Conservation (phyloP, 768 basidiomycete species). For the Hypsizygus marmoreus region DNA sequence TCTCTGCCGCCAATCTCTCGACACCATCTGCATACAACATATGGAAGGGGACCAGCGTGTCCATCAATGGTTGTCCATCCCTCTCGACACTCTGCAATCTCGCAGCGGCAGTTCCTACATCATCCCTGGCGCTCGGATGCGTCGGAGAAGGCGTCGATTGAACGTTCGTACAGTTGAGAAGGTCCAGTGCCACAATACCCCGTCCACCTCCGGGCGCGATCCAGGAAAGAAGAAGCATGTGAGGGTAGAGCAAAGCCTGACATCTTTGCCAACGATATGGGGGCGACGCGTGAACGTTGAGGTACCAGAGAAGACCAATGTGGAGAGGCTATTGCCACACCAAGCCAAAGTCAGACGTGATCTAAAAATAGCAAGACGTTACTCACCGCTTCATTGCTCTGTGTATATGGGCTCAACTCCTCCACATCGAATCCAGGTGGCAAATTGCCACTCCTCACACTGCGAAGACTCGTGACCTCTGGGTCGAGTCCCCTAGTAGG, state of each 20-base stretch:
- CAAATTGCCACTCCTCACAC: conserved; percentile 30
- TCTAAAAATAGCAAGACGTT: conserved; percentile 6
- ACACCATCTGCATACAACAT: conserved; percentile 89
- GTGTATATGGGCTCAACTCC: conserved; percentile 49
- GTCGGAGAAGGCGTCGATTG: conserved; percentile 80
- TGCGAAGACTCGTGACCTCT: conserved; percentile 32
- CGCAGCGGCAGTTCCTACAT: conserved; percentile 87
- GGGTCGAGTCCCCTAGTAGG: conserved; percentile 22
- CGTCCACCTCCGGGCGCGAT: conserved; percentile 79
- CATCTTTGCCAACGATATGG: conserved; percentile 83
- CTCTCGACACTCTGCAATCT: conserved; percentile 53
- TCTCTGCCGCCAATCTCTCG: conserved; percentile 87
- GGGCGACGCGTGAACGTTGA: conserved; percentile 84
- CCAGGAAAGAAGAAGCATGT: conserved; percentile 87
- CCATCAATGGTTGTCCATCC: conserved; percentile 56
- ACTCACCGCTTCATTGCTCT: conserved; percentile 51
- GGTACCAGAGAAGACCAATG: conserved; percentile 86
- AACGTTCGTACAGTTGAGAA: conserved; percentile 85
- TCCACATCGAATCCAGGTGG: conserved; percentile 47
- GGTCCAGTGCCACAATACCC: conserved; percentile 83
- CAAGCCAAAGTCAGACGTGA: conserved; percentile 18
- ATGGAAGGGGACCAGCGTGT: conserved; percentile 87
- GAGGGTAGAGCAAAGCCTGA: conserved; percentile 80
- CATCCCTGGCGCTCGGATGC: conserved; percentile 80
- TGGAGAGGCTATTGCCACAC: conserved; percentile 69